Evolutionary conservation across 176 grass and related monocot genomes (phyloP).

Genomic region (Avena atlantica): DNA sequence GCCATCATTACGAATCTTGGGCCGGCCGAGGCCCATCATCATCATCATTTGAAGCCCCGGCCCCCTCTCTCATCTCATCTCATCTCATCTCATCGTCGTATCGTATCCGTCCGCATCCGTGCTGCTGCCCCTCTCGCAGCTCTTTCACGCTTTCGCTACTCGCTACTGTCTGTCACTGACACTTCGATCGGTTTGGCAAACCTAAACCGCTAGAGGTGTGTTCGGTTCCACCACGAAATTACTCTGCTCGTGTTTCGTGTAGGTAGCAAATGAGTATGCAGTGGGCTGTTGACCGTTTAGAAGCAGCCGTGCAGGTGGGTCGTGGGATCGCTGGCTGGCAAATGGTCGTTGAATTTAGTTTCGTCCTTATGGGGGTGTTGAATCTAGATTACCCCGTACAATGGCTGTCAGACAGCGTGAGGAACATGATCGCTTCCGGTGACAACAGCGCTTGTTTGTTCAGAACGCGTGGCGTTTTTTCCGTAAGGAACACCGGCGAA

Average conservation of each 20-base stretch:
- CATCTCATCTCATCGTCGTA: conserved; percentile 29
- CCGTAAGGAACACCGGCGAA: too few species aligned
- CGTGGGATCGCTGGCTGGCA: not conserved
- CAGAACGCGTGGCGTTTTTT: too few species aligned
- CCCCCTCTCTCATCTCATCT: not conserved
- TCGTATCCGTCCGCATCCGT: not conserved
- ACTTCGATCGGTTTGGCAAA: not conserved
- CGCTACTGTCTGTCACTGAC: not conserved
- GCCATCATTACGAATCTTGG: conserved; percentile 99
- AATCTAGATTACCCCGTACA: not conserved
- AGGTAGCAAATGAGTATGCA: not conserved
- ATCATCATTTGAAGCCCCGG: conserved; percentile 66
- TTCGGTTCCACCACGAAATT: not conserved
- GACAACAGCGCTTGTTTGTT: too few species aligned
- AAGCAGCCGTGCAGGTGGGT: not conserved
- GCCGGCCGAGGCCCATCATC: conserved; percentile 91
- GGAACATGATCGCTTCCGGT: too few species aligned
- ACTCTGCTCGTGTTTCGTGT: not conserved
- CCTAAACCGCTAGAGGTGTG: conserved; percentile 8
- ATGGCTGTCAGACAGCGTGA: not conserved
- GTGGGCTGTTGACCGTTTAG: not conserved
- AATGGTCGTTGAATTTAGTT: not conserved
- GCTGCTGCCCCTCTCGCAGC: not conserved
- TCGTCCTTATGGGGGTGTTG: too few species aligned
- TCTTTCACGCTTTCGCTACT: not conserved